Base-by-base conservation (phyloP, 768 basidiomycete genomes). In the Tricholoma sp. region DNA sequence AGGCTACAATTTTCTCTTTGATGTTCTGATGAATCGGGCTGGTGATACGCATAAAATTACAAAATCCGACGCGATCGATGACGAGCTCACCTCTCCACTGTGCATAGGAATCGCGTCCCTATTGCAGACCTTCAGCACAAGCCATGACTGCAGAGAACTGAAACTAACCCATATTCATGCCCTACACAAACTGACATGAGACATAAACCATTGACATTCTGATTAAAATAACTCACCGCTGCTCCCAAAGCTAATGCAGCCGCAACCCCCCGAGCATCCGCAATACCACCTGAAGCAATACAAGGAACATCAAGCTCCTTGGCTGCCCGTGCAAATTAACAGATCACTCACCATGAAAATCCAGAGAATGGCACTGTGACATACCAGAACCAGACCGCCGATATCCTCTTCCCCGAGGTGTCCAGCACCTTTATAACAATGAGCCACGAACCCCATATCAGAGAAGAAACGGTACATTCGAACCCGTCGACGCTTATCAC, bases 351-450 rank as follows among this genome's bases (percentile, higher is more conserved):
- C 20, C 20, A 12, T 17, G 49, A 53, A 29, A 54, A 50, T 24
- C 24, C n/a, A 15, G n/a, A 47, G 49, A 34, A 34, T 32, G 58
- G 24, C 24, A 24, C 24, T 24, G 24, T 24, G 24, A 24, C 64
- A 15, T 61, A 92, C 92, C 73, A 97, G 71, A 3, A 97, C 88
- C 20, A 96, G 65, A 4, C 89, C 90, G 3, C 91, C 90, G 20
- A 97, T 89, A 66, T 97, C 95, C 42, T 96, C 91, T 66, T 97
- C 95, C 59, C 95, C 95, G 15, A 93, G 93, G 70, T 94, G 92
- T 24, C 94, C 94, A 31, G 93, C 94, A 66, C 91, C 91, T 93
- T 64, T 28, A 7, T 61, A 24, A 13, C 41, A 56, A 58, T 63
- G 47, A 8, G 6, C 39, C 50, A 50, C 59, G 58, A 44, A 52